These are phyloP conservation scores for Delphinella strobiligena DNA, from an alignment of 2,329 filamentous ascomycete genomes.

Conservation along the genomic window DNA sequence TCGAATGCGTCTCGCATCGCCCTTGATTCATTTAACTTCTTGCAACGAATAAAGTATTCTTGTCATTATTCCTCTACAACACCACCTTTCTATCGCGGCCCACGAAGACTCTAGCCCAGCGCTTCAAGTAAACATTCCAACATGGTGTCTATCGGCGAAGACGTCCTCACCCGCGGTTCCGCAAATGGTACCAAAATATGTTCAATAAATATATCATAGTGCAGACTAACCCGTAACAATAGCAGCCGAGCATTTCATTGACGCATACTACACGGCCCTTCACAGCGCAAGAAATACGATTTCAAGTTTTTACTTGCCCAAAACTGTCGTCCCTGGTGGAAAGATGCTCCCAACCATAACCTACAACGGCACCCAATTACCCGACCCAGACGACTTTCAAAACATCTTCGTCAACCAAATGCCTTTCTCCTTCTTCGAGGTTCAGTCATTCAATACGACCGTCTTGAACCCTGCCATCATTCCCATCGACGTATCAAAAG, in stretches of 20 bases:
- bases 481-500: slow-evolving; percentile 37
- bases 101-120: background rate
- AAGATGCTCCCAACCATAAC: slow-evolving; percentile 53
- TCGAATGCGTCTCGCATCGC: no score
- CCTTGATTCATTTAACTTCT: background rate
- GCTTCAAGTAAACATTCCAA: no score
- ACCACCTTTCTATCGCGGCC: no score
- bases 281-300: slow-evolving; percentile 48
- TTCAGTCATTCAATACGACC: slow-evolving; percentile 66
- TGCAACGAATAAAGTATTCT: background rate
- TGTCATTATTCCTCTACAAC: slow-evolving; percentile 3
- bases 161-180: slow-evolving; percentile 10
- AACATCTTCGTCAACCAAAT: slow-evolving; percentile 57
- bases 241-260: slow-evolving; percentile 59
- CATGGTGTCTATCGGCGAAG: slow-evolving; percentile 7
- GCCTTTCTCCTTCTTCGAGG: slow-evolving; percentile 53
- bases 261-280: slow-evolving; percentile 64
- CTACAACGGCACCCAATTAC: slow-evolving; percentile 63
- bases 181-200: slow-evolving; percentile 6
- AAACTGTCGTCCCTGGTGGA: slow-evolving; percentile 40
- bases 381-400: slow-evolving; percentile 53
- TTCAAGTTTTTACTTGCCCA: slow-evolving; percentile 57
- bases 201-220: background rate
- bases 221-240: background rate
- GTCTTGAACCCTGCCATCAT: slow-evolving; percentile 52